Conservation (phyloP, 768 basidiomycete species). For the Hydnum rufescens region DNA sequence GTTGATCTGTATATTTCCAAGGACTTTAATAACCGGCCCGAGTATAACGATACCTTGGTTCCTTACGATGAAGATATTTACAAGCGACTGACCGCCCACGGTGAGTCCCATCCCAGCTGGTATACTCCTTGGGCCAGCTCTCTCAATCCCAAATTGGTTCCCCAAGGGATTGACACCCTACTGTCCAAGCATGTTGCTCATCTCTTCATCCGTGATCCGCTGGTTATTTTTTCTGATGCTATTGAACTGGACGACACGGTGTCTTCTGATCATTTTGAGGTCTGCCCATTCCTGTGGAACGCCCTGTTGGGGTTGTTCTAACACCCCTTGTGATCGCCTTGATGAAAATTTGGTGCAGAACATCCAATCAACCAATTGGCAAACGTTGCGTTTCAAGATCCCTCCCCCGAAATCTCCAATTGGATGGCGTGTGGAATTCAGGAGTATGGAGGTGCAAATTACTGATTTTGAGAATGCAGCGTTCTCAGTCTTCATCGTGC, state of each 20-base stretch:
- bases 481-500: slow-evolving; percentile 83
- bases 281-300: slow-evolving; percentile 14
- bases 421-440: slow-evolving; percentile 96
- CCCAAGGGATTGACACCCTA: slow-evolving; percentile 59
- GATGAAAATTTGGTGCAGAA: slow-evolving; percentile 35
- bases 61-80: slow-evolving; percentile 64
- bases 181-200: slow-evolving; percentile 87
- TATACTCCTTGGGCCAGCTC: background rate
- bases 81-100: slow-evolving; percentile 51
- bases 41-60: slow-evolving; percentile 77
- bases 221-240: slow-evolving; percentile 87
- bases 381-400: slow-evolving; percentile 95
- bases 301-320: background rate
- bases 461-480: slow-evolving; percentile 99
- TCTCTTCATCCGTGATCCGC: slow-evolving; percentile 91
- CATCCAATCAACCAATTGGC: slow-evolving; percentile 99
- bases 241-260: slow-evolving; percentile 75
- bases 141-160: background rate
- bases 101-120: slow-evolving; percentile 35
- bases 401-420: slow-evolving; percentile 84
- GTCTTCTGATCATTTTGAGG: slow-evolving; percentile 94
- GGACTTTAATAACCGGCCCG: slow-evolving; percentile 69
- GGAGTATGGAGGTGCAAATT: slow-evolving; percentile 97
- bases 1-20: slow-evolving; percentile 87
- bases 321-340: background rate